phyloP scores from a whole-genome alignment of 495 filamentous ascomycete species.

The Neurospora hispaniola region DNA sequence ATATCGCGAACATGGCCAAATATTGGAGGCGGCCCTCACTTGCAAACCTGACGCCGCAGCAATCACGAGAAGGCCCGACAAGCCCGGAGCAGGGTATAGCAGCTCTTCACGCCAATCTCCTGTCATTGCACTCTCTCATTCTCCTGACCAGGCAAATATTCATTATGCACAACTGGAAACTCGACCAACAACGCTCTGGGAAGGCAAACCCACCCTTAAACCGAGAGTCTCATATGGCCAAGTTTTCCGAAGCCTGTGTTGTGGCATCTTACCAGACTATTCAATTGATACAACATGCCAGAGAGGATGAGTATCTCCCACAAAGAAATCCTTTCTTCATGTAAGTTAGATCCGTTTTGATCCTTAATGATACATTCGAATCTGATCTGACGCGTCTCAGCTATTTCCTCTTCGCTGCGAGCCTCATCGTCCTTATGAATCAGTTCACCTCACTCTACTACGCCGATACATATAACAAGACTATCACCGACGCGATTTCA shows the following conservation, averaged over 20 bases:
- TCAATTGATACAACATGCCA: constrained; percentile 47
- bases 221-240: constrained; percentile 39
- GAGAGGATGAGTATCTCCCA: constrained; percentile 50
- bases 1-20: constrained; percentile 49
- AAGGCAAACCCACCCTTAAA: constrained; percentile 18
- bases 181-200: constrained; percentile 21
- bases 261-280: constrained; percentile 59
- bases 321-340: constrained; percentile 59
- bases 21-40: constrained; percentile 39
- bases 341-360: constrained; percentile 21
- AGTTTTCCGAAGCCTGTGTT: constrained; percentile 61
- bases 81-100: constrained; percentile 48
- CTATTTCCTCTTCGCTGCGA: constrained; percentile 64
- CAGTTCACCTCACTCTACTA: constrained; percentile 57
- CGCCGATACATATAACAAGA: constrained; percentile 42
- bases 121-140: constrained; percentile 66
- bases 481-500: constrained; percentile 46
- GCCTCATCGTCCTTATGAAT: constrained; percentile 56
- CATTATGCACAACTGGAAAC: constrained; percentile 35
- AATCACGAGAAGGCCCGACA: constrained; percentile 34
- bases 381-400: constrained; percentile 15
- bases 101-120: constrained; percentile 54
- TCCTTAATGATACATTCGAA: background rate
- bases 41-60: constrained; percentile 35
- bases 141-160: constrained; percentile 65